Percentiles rank a stretch among this genome's conserved stretches.
phyloP scores from a whole-genome alignment of 2,329 filamentous ascomycete genomes.

The Venturia carpophila region DNA sequence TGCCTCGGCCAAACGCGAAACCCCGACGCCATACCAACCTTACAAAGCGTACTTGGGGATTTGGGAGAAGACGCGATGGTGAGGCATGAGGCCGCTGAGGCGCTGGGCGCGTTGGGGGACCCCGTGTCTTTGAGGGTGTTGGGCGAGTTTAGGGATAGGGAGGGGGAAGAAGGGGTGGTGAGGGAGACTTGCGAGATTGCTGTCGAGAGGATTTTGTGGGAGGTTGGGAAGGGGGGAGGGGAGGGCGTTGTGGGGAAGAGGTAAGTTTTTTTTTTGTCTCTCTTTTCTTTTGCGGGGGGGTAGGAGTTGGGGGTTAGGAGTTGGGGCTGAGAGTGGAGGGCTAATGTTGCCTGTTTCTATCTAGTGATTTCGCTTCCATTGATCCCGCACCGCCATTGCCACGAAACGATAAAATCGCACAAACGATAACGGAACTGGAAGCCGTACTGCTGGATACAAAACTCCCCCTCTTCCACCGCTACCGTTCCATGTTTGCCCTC shows the following conservation, averaged over 20 bases:
- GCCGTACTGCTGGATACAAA: conserved; percentile 69
- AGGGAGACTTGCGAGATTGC: conserved; percentile 95
- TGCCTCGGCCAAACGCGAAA: conserved; percentile 89
- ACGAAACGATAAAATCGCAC: conserved; percentile 41
- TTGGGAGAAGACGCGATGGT: conserved; percentile 87
- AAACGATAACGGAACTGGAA: conserved; percentile 66
- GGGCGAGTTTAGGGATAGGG: conserved; percentile 63
- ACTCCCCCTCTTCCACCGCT: conserved; percentile 79
- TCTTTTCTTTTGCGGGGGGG: background rate
- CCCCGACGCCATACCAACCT: conserved; percentile 60
- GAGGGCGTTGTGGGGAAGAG: conserved; percentile 71
- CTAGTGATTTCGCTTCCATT: conserved; percentile 90
- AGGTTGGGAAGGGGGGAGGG: conserved; percentile 57
- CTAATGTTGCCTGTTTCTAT: background rate
- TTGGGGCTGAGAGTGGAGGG: background rate
- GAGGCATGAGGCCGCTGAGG: conserved; percentile 92
- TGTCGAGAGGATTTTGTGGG: conserved; percentile 89
- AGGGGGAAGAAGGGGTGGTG: conserved; percentile 71
- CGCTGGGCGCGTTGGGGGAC: conserved; percentile 79
- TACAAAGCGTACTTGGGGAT: conserved; percentile 69
- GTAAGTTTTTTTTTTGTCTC: conserved; percentile 40
- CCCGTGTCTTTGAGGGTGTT: conserved; percentile 65
- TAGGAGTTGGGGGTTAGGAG: background rate
- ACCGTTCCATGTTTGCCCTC: conserved; percentile 96
- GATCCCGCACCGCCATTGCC: conserved; percentile 89